phyloP scores from a whole-genome alignment of 805 yeast species.

The Candida schatavii region DNA sequence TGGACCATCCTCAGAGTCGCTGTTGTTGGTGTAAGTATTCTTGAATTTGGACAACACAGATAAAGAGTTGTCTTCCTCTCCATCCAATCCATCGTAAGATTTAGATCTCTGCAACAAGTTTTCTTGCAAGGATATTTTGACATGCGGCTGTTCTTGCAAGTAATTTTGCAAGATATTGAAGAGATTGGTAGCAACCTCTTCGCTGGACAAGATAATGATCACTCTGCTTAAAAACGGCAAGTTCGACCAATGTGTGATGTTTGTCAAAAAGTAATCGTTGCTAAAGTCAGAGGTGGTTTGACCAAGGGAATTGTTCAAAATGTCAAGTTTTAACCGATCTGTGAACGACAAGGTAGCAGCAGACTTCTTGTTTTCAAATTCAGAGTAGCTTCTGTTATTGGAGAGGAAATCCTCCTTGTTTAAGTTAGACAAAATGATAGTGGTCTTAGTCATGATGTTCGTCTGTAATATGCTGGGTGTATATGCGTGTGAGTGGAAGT shows the following conservation, averaged over 20 bases:
- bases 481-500: neutral
- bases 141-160: constrained; percentile 11
- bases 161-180: constrained; percentile 17
- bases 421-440: constrained; percentile 36
- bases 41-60: constrained; percentile 26
- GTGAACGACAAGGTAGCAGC: constrained; percentile 23
- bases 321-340: constrained; percentile 31
- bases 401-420: constrained; percentile 27
- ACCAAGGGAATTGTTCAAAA: constrained; percentile 19
- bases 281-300: constrained; percentile 10
- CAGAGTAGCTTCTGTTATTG: constrained; percentile 7
- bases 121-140: constrained; percentile 35
- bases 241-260: constrained; percentile 36
- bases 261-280: constrained; percentile 21
- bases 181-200: constrained; percentile 23
- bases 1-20: constrained; percentile 5
- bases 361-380: neutral
- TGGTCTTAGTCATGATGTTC: constrained; percentile 18
- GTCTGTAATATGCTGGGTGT: neutral
- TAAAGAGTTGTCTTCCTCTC: constrained; percentile 14
- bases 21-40: constrained; percentile 13
- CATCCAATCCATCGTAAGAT: constrained; percentile 21
- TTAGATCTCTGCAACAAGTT: constrained; percentile 34
- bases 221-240: constrained; percentile 36
- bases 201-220: constrained; percentile 36